Percentiles rank a stretch among this genome's conserved stretches.
Conservation (phyloP, 164 flowering plant species). For the grape (Vitis vinifera) region DNA sequence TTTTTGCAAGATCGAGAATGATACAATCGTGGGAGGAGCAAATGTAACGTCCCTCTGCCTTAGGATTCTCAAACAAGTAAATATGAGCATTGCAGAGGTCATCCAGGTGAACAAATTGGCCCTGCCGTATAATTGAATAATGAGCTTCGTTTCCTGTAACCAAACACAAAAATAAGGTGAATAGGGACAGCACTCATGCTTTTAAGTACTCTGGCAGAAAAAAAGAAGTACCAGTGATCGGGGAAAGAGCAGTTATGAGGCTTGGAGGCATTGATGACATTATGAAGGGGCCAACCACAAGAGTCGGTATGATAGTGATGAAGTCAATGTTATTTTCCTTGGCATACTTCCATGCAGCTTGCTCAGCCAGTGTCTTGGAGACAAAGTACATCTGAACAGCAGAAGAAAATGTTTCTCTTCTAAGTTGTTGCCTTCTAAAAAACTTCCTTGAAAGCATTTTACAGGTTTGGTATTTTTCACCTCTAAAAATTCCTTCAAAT, state of each 20-base stretch:
- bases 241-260: slow-evolving; percentile 62
- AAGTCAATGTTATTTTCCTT: slow-evolving; percentile 50
- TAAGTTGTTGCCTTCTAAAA: no score
- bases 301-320: slow-evolving; percentile 54
- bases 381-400: slow-evolving; percentile 60
- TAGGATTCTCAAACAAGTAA: slow-evolving; percentile 59
- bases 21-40: slow-evolving; percentile 64
- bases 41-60: slow-evolving; percentile 77
- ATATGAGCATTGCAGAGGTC: slow-evolving; percentile 73
- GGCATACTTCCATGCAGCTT: slow-evolving; percentile 60
- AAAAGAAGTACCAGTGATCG: slow-evolving; percentile 37
- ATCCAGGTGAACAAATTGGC: slow-evolving; percentile 77
- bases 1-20: slow-evolving; percentile 50
- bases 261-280: slow-evolving; percentile 65
- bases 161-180: neutral
- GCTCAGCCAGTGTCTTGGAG: slow-evolving; percentile 64
- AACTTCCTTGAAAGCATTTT: no score
- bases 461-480: no score
- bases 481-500: no score
- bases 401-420: no score
- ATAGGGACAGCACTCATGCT: neutral
- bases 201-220: neutral
- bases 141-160: slow-evolving; percentile 64
- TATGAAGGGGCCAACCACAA: slow-evolving; percentile 66
- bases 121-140: slow-evolving; percentile 69